Conservation (phyloP, 2,329 filamentous ascomycete genomes). For the Aspergillus caelatus region DNA sequence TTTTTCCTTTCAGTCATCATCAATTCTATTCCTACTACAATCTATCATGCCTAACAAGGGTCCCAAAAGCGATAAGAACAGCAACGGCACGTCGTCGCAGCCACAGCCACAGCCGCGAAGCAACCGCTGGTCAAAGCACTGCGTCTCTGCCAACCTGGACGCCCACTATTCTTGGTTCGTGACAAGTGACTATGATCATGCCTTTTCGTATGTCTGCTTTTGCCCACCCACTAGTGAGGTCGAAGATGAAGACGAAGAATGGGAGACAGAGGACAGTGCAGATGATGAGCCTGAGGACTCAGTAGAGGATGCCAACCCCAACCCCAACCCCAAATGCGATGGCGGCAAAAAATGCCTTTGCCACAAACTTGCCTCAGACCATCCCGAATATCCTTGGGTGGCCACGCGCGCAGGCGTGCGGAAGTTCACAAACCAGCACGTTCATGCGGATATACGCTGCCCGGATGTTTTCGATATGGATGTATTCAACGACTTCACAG, state of each 20-base stretch:
- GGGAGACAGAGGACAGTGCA: conserved; percentile 26
- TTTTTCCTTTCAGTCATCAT: too few relatives aligned
- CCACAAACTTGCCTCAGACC: conserved; percentile 10
- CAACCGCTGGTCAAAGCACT: conserved; percentile 36
- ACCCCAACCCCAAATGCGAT: conserved; percentile 28
- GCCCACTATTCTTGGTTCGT: background rate
- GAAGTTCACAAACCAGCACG: conserved; percentile 1
- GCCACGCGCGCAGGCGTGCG: conserved; percentile 5
- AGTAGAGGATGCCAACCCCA: conserved; percentile 26
- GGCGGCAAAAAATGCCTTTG: conserved; percentile 14
- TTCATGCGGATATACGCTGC: conserved; percentile 34
- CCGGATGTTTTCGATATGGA: conserved; percentile 49
- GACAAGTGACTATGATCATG: background rate
- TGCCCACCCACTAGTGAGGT: background rate
- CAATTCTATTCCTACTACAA: background rate
- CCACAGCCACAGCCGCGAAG: background rate
- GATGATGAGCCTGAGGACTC: background rate
- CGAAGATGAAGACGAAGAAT: background rate
- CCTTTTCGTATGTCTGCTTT: conserved; percentile 7
- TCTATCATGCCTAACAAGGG: background rate
- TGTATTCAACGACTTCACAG: conserved; percentile 47
- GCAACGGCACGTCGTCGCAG: background rate
- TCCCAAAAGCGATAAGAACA: background rate
- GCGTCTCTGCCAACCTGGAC: conserved; percentile 40
- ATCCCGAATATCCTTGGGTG: conserved; percentile 13